phyloP scores from a whole-genome alignment of 768 basidiomycete genomes.

The Auriculariales sp. region DNA sequence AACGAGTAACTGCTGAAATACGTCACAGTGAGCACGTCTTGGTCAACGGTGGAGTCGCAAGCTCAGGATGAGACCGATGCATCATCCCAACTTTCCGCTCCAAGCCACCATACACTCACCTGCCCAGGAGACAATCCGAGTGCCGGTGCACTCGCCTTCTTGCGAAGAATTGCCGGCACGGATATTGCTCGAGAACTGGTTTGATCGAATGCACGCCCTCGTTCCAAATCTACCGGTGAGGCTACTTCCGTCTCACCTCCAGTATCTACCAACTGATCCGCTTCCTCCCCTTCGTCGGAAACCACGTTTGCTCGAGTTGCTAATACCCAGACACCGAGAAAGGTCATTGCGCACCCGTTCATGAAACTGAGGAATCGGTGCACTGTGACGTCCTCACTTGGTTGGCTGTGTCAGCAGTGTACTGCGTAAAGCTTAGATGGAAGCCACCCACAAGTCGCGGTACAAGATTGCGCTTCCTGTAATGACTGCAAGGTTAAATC shows the following conservation, averaged over 20 bases:
- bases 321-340: slow-evolving; percentile 78
- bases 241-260: slow-evolving; percentile 4
- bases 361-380: slow-evolving; percentile 73
- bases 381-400: slow-evolving; percentile 47
- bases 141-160: neutral
- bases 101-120: neutral
- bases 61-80: too few relatives aligned
- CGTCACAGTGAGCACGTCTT: too few relatives aligned
- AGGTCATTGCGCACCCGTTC: slow-evolving; percentile 82
- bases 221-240: slow-evolving; percentile 1
- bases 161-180: neutral
- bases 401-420: neutral
- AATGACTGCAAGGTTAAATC: slow-evolving; percentile 89
- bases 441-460: slow-evolving; percentile 50
- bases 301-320: slow-evolving; percentile 22
- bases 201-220: slow-evolving; percentile 10
- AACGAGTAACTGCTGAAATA: neutral
- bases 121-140: neutral
- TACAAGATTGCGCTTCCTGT: slow-evolving; percentile 87
- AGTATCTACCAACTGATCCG: slow-evolving; percentile 15
- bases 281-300: slow-evolving; percentile 14
- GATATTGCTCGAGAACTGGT: neutral
- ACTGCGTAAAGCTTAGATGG: neutral
- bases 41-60: too few relatives aligned
- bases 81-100: too few relatives aligned